These are phyloP conservation scores for Coffea eugenioides DNA, from an alignment of 257 asterid species.

Conservation along the genomic window DNA sequence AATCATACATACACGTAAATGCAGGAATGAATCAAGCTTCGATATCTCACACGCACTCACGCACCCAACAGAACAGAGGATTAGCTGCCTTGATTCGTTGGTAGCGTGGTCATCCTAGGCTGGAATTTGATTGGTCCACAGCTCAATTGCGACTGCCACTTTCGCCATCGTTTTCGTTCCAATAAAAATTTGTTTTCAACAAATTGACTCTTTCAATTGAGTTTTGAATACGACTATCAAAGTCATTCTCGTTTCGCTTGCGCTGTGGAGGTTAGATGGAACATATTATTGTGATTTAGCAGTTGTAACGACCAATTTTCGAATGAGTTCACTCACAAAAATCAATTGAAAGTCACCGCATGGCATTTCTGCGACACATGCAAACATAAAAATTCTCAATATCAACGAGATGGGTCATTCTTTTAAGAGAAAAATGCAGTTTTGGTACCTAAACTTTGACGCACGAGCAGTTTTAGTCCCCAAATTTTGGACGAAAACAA, in stretches of 20 bases:
- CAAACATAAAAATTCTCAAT: too few species aligned
- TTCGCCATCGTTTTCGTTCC: not conserved
- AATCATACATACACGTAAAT: too few species aligned
- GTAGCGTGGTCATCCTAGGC: not conserved
- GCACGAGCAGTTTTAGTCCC: too few species aligned
- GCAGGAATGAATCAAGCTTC: too few species aligned
- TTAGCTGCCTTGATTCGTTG: not conserved
- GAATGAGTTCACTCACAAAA: not conserved
- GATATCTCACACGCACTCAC: too few species aligned
- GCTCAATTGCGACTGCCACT: not conserved
- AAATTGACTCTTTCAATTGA: not conserved
- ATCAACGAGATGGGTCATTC: too few species aligned
- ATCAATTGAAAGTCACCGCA: too few species aligned
- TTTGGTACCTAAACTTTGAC: too few species aligned
- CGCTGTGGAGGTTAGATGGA: not conserved
- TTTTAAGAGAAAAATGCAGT: too few species aligned
- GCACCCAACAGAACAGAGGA: not conserved
- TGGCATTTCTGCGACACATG: too few species aligned
- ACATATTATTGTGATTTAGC: not conserved
- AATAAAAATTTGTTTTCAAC: not conserved
- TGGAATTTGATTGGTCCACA: slow-evolving; percentile 10
- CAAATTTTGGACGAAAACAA: too few species aligned
- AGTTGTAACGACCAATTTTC: slow-evolving; percentile 4
- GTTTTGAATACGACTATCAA: not conserved
- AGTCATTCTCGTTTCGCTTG: not conserved